Percentiles rank a stretch among this genome's conserved stretches.
Evolutionary conservation across 441 rosid genomes (phyloP).

Genomic region (Populus trichocarpa): DNA sequence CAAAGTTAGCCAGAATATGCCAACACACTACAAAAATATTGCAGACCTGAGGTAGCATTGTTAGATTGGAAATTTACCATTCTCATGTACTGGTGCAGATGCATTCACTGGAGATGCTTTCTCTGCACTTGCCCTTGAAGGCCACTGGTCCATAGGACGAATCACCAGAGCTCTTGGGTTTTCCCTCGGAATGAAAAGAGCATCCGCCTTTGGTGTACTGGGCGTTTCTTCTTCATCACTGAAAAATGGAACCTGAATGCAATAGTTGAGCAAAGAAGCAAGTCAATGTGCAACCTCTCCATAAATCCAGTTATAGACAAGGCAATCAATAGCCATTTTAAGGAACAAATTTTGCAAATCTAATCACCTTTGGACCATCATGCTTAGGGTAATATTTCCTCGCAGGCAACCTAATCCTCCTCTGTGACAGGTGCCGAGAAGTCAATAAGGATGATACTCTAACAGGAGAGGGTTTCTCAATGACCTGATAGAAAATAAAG

Average conservation of each 20-base stretch:
- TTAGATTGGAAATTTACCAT: slow-evolving; percentile 34
- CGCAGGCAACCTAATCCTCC: slow-evolving; percentile 70
- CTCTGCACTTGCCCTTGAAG: slow-evolving; percentile 45
- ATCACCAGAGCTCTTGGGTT: slow-evolving; percentile 88
- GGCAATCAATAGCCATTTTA: not conserved
- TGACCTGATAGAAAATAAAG: slow-evolving; percentile 43
- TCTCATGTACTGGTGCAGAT: slow-evolving; percentile 43
- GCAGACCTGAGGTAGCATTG: not conserved
- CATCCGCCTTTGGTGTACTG: slow-evolving; percentile 89
- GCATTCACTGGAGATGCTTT: slow-evolving; percentile 47
- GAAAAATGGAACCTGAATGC: slow-evolving; percentile 84
- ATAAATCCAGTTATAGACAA: not conserved
- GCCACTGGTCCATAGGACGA: slow-evolving; percentile 62
- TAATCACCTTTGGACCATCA: slow-evolving; percentile 61
- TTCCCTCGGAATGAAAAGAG: slow-evolving; percentile 84
- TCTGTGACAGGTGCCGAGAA: slow-evolving; percentile 76
- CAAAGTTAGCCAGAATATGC: not conserved
- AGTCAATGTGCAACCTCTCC: not conserved
- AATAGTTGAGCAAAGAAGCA: slow-evolving; percentile 14
- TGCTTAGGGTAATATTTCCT: slow-evolving; percentile 80
- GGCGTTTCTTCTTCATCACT: slow-evolving; percentile 85
- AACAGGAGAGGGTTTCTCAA: slow-evolving; percentile 77
- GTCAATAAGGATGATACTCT: slow-evolving; percentile 82
- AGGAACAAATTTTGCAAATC: not conserved
- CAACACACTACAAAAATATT: not conserved